Evolutionary conservation across 331 rosid species (phyloP).

Genomic region (Quercus phellos): DNA sequence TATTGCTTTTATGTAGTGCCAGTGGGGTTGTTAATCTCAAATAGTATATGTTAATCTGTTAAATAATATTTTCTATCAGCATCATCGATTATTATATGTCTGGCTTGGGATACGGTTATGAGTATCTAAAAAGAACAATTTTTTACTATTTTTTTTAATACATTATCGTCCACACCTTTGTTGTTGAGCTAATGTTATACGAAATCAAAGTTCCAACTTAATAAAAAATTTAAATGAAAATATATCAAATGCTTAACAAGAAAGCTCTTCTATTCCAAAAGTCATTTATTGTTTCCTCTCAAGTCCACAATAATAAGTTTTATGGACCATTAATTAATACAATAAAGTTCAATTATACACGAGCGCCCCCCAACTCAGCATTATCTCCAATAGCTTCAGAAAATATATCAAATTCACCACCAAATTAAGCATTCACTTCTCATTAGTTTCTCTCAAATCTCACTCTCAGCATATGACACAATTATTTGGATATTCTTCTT

Average conservation of each 20-base stretch:
- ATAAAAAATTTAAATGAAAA: background rate
- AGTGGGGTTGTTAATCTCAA: conserved; percentile 5
- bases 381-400: too few relatives aligned
- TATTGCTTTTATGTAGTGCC: too few relatives aligned
- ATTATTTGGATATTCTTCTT: conserved; percentile 61
- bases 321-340: too few relatives aligned
- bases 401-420: background rate
- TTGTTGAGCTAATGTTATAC: too few relatives aligned
- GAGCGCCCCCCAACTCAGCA: too few relatives aligned
- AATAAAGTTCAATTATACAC: too few relatives aligned
- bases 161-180: too few relatives aligned
- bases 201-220: background rate
- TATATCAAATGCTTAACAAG: background rate
- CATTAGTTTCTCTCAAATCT: background rate
- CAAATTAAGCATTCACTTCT: background rate
- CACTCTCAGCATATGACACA: conserved; percentile 49
- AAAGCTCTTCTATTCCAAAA: background rate
- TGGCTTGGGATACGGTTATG: background rate
- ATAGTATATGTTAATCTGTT: background rate
- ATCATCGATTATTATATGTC: background rate
- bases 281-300: background rate
- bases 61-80: background rate
- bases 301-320: too few relatives aligned
- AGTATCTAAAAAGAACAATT: background rate
- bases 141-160: background rate